These are phyloP conservation scores for Colletotrichum sp. DNA, from an alignment of 2,329 filamentous ascomycete genomes.

Conservation along the genomic window DNA sequence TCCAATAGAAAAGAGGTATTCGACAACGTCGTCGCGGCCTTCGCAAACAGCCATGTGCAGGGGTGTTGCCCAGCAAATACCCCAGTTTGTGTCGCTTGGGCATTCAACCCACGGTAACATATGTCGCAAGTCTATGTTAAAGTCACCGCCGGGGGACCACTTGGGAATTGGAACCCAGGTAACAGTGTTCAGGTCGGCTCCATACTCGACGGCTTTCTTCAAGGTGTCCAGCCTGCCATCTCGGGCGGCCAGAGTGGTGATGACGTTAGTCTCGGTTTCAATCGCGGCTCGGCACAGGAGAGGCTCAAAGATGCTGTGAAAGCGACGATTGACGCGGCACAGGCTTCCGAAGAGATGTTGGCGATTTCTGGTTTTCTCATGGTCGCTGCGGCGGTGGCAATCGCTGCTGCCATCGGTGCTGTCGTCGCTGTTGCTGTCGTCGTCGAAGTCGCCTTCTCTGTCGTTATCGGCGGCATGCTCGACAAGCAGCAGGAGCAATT, in stretches of 20 bases:
- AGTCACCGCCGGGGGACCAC: rapidly evolving
- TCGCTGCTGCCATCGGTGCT: background rate
- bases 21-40: background rate
- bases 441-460: too few relatives aligned
- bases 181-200: rapidly evolving
- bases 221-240: rapidly evolving
- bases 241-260: background rate
- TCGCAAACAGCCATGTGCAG: background rate
- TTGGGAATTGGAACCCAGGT: background rate
- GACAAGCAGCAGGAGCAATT: background rate
- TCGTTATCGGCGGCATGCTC: background rate
- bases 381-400: background rate
- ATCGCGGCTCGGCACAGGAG: background rate
- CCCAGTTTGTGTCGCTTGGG: background rate
- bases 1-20: background rate
- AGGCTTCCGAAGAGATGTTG: background rate
- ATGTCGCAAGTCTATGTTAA: background rate
- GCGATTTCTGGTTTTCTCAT: rapidly evolving
- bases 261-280: background rate
- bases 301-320: background rate
- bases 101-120: too few relatives aligned
- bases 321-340: background rate
- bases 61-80: background rate
- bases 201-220: background rate
- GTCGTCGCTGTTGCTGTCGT: background rate